Evolutionary conservation across 2,329 filamentous ascomycete genomes (phyloP), one percentile per base, ranked within the genome.

Genomic region (Beauveria rudraprayagi): DNA sequence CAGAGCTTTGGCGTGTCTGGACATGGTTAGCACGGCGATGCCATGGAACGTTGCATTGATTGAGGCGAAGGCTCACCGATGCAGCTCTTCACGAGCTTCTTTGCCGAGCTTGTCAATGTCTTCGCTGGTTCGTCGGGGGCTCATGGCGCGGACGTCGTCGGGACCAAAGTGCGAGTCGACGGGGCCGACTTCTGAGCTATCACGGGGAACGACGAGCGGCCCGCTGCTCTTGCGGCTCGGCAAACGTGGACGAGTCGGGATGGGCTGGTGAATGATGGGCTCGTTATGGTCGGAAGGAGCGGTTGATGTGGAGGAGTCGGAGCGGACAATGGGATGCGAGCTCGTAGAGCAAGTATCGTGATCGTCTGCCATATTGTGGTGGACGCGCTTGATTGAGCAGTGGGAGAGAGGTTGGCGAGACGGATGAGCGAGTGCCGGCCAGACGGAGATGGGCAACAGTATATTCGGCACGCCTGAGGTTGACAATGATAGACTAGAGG

Each of bases 121-220:
- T 70, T 94, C 91, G 68, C 88, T 95, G 65, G 91, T 96, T 68
- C 93, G 81, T 67, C 93, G 82, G 2, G 93, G 93, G 72, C 92
- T 97, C 93, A 99, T 97, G 63, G 91, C 90, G 69, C 93, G 81
- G 64, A 94, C 92, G 73, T 97, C 92, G 72, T 91, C 89, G 26
- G 92, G 89, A 28, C 92, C 91, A 67, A 92, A 90, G 65, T 90
- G 83, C 64, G 89, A 83, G 65, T 91, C 87, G 63, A 87, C 77
- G 41, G 90, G 84, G 66, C 90, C 88, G 63, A 91, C 85, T 62
- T 88, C 85, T 22, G 83, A 85, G 68, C 83, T 89, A 70, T 93
- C 89, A 66, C 90, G 84, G 41, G 89, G 88, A 44, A 95, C 88
- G 65, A 92, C 89, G 65, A 94, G 88, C 53, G 91, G 91, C 61